Percentiles rank a stretch among this genome's conserved stretches.
phyloP scores from a whole-genome alignment of 2,329 filamentous ascomycete genomes.

The Aspergillus intermedius region DNA sequence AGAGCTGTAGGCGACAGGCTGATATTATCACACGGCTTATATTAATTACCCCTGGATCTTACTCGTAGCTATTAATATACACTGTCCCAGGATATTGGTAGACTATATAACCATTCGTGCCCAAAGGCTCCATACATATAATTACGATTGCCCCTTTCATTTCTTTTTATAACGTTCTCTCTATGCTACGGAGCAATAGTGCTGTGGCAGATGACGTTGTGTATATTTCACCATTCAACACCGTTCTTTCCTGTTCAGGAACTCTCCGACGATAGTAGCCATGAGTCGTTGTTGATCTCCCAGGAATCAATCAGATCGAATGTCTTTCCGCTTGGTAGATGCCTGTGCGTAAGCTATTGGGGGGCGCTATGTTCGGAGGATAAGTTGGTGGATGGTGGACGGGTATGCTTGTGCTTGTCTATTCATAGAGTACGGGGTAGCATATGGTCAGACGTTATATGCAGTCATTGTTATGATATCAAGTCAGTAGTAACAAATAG shows the following conservation, averaged over 20 bases:
- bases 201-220: background rate
- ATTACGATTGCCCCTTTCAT: too few relatives aligned
- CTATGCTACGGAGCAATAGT: background rate
- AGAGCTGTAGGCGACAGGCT: background rate
- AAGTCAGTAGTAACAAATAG: too few relatives aligned
- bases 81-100: background rate
- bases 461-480: too few relatives aligned
- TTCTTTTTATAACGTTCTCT: too few relatives aligned
- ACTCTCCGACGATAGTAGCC: background rate
- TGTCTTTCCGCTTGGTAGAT: background rate
- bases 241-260: background rate
- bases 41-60: background rate
- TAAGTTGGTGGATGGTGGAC: background rate
- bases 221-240: background rate
- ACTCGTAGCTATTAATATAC: background rate
- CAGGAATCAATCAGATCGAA: background rate
- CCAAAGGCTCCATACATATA: background rate
- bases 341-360: too few relatives aligned
- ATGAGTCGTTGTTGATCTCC: background rate
- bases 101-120: background rate
- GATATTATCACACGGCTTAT: background rate
- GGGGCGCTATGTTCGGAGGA: background rate
- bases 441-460: too few relatives aligned
- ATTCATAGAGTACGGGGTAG: background rate
- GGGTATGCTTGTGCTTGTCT: background rate